Conservation (phyloP, 257 asterid species). For the Primulina huaijiensis region DNA sequence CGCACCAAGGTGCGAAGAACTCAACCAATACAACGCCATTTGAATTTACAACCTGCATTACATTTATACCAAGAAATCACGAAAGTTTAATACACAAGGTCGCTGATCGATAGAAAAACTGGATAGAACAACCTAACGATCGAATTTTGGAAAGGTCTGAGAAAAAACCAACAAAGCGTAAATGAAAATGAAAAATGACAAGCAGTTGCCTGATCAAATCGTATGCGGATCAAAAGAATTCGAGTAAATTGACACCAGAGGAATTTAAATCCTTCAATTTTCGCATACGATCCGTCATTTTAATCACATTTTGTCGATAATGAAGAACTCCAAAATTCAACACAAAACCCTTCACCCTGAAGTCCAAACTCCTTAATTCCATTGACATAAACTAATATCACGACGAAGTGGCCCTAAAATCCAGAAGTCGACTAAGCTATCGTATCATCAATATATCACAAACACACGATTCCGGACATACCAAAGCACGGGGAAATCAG, state of each 20-base stretch:
- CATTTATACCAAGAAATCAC: constrained; percentile 5
- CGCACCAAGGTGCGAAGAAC: constrained; percentile 98
- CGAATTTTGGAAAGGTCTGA: not conserved
- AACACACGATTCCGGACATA: not conserved
- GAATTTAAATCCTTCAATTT: not conserved
- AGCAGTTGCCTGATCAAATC: not conserved
- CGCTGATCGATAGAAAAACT: constrained; percentile 11
- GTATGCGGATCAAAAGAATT: not conserved
- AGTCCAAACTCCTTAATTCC: constrained; percentile 1
- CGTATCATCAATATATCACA: not conserved
- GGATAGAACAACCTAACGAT: constrained; percentile 1
- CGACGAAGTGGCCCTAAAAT: not conserved
- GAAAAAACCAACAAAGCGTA: not conserved
- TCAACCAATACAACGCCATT: constrained; percentile 86
- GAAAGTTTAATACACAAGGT: constrained; percentile 13
- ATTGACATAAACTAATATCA: constrained; percentile 14
- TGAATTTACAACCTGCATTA: constrained; percentile 74
- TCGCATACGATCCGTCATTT: not conserved
- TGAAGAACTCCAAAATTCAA: not conserved
- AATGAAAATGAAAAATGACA: not conserved
- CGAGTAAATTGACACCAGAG: not conserved
- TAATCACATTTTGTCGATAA: not conserved
- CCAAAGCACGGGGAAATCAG: constrained; percentile 5
- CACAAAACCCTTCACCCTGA: not conserved
- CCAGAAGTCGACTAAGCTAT: not conserved